Percentiles rank a stretch among this genome's conserved stretches.
Conservation (phyloP, 768 basidiomycete species). For the Pisolithus sp. region DNA sequence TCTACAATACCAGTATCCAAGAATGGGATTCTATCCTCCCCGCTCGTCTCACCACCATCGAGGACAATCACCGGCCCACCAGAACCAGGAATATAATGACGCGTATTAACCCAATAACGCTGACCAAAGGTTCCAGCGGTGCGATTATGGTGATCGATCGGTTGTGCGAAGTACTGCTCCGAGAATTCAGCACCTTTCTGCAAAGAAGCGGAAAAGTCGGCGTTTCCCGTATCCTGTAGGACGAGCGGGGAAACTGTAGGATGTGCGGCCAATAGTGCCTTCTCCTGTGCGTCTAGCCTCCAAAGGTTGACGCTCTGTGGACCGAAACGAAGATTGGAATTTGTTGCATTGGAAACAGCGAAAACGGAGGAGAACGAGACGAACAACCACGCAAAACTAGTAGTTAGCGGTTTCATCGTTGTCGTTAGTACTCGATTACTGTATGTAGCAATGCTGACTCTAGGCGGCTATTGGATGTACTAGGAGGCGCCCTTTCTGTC, state of each 20-base stretch:
- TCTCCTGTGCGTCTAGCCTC: conserved; percentile 36
- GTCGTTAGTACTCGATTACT: too few relatives aligned
- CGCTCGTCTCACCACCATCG: conserved; percentile 91
- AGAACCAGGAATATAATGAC: conserved; percentile 65
- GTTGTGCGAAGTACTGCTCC: conserved; percentile 73
- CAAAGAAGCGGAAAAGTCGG: conserved; percentile 7
- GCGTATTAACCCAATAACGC: conserved; percentile 87
- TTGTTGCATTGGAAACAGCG: conserved; percentile 4
- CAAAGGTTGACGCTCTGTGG: conserved; percentile 64
- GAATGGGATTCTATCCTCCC: conserved; percentile 51
- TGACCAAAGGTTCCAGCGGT: conserved; percentile 66
- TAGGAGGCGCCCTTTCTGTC: too few relatives aligned
- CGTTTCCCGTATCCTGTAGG: conserved; percentile 13
- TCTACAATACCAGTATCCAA: conserved; percentile 78
- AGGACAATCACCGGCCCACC: conserved; percentile 84
- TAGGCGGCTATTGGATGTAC: too few relatives aligned
- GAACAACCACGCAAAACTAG: conserved; percentile 7
- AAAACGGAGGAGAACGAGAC: conserved; percentile 6
- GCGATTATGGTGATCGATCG: conserved; percentile 73
- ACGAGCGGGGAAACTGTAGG: conserved; percentile 14
- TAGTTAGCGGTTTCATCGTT: conserved; percentile 12
- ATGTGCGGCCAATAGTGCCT: conserved; percentile 8
- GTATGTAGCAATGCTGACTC: too few relatives aligned
- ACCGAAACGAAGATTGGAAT: conserved; percentile 25
- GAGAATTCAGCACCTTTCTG: conserved; percentile 36